Base-by-base conservation (phyloP, 768 basidiomycete genomes). In the Lactarius psammicola region DNA sequence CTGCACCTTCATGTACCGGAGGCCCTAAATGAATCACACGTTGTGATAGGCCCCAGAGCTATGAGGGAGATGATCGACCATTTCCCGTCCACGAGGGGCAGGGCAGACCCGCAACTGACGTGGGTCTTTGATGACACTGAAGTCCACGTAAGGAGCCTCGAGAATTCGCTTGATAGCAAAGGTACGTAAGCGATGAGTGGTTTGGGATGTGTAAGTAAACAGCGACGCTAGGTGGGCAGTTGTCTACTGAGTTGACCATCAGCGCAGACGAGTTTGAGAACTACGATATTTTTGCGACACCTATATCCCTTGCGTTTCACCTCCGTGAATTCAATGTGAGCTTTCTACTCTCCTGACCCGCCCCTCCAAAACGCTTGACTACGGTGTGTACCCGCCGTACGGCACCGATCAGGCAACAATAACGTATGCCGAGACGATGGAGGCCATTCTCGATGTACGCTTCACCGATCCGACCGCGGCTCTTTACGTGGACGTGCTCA, bases 41-140 rank as follows among this genome's bases (percentile, higher is more conserved):
- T 94, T 15, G 85, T 81, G 8, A 86, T 94, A 63, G 89, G 89
- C 13, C 88, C 92, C 33, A 84, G 83, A 69, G 84, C 86, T 17
- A 76, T 94, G 54, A 87, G 82, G 72, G 90, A 91, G 70, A 85
- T 94, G 74, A 81, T 92, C 26, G 92, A 94, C 56, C 91, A 92
- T 74, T 94, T 94, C 68, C 85, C 89, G 0, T 76, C 83, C 26
- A 78, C 84, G 13, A 86, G 83, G 68, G 85, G 86, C 13, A 88
- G 87, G 70, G 82, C 81, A 13, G 92, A 94, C 69, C 89, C 90
- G 33, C 88, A 90, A 71, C 81, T 94, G 20, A 81, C 90, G 5
- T 94, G 92, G 92, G 84, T 77, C n/a, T 93, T 94, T 72, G 81
- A 80, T 23, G 82, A 87, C 59, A 76, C 78, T 0, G 88, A 93